Conservation (phyloP, 2,329 filamentous ascomycete species). For the Grosmannia clavigera region DNA sequence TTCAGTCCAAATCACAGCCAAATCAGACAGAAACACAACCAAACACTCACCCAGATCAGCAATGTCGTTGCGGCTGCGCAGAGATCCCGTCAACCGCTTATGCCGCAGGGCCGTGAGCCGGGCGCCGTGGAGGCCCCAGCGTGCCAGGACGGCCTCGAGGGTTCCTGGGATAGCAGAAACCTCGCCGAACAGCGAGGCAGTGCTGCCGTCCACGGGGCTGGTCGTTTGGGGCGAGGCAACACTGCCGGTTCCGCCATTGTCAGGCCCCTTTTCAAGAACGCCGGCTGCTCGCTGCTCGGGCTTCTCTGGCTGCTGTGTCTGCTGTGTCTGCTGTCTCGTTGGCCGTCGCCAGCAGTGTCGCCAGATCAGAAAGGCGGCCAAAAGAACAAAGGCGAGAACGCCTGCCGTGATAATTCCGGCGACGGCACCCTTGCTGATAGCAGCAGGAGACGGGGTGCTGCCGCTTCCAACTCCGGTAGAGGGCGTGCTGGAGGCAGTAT, state of each 20-base stretch:
- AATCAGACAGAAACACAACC: background rate
- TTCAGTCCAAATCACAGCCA: background rate
- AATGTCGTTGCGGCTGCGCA: background rate
- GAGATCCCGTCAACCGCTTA: background rate
- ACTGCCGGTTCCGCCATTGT: background rate
- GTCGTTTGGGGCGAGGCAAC: background rate
- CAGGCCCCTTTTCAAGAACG: background rate
- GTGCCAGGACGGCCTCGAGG: background rate
- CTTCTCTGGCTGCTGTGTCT: background rate
- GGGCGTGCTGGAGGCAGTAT: constrained; percentile 7
- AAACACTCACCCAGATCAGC: constrained; percentile 4
- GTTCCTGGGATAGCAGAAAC: background rate
- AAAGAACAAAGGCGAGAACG: constrained; percentile 16
- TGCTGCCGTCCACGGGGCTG: background rate
- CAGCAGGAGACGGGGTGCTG: constrained; percentile 6
- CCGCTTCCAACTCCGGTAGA: background rate
- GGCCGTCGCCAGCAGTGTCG: background rate
- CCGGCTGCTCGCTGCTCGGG: background rate
- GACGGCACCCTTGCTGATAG: constrained; percentile 19
- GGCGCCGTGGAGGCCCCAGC: constrained; percentile 3
- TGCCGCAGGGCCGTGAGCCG: constrained; percentile 2
- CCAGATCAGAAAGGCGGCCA: constrained; percentile 13
- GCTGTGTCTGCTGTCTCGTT: background rate
- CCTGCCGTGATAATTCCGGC: constrained; percentile 22
- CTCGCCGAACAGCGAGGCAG: constrained; percentile 4